phyloP scores from a whole-genome alignment of 176 grass and related monocot species.

The Aegilops bicornis region DNA sequence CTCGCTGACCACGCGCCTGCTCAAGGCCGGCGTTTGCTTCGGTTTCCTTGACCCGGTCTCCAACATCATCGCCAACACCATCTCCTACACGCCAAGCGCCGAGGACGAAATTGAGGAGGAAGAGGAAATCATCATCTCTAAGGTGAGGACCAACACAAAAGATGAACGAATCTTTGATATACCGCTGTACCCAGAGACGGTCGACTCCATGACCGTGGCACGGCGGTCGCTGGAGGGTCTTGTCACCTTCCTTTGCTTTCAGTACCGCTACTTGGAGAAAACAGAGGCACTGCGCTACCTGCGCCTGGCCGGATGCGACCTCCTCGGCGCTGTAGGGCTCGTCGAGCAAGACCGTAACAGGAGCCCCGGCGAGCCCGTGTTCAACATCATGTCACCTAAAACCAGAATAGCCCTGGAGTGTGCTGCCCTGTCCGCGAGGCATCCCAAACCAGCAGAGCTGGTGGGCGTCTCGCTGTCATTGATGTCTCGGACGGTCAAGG shows the following conservation, averaged over 20 bases:
- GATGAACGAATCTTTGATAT: neutral
- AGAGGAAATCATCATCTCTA: neutral
- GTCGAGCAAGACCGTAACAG: neutral
- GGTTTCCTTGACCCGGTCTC: slow-evolving; percentile 10
- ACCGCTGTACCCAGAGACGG: neutral
- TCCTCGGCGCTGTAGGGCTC: neutral
- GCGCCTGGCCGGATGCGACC: neutral
- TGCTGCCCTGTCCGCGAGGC: neutral
- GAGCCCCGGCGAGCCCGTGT: neutral
- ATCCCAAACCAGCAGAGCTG: neutral
- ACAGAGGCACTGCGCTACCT: neutral
- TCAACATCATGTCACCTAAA: neutral
- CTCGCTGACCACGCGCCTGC: neutral
- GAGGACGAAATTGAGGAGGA: neutral
- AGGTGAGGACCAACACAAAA: neutral
- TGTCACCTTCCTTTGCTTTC: neutral
- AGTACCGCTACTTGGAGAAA: neutral
- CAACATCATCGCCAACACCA: slow-evolving; percentile 24
- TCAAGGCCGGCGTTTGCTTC: slow-evolving; percentile 5
- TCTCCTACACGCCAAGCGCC: neutral
- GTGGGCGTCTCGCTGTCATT: neutral
- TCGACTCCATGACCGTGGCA: neutral
- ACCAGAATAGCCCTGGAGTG: neutral
- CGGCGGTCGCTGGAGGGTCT: slow-evolving; percentile 2
- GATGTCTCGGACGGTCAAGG: too few species aligned